Base-by-base conservation (phyloP, 495 filamentous ascomycete genomes). In the Elaphomyces granulatus region DNA sequence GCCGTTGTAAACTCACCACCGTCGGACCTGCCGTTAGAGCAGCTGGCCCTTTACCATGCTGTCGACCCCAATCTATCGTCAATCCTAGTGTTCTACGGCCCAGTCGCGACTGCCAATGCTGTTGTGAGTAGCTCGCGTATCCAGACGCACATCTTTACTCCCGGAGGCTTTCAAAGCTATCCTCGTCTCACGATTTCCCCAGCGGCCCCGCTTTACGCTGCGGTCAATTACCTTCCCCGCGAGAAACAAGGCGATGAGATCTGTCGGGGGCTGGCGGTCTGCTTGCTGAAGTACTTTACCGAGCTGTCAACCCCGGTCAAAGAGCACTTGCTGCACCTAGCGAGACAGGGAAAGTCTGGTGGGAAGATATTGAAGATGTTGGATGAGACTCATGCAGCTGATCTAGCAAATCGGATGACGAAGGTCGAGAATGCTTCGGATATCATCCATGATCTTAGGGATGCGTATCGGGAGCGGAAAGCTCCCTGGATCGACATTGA, bases 211-310 rank as follows among this genome's bases (percentile, higher is more conserved):
- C 76, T 92, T 44, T 98, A 95, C 56, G 75, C 77, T 42, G 87
- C 86, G 20, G 87, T 98, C 53, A 79, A 81, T 53, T 76, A 92
- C 53, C 71, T 99, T n/a, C 83, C 92, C 16, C 77, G 82, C 41
- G 87, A 93, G 50, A 83, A 83, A 57, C 90, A 96, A 66, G 88
- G 87, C 31, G 84, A 94, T 55, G 87, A 93, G 53, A 63, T 94
- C 23, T 84, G 75, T 57, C 78, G 90, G 14, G 90, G 81, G 1
- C 67, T 99, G 32, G 90, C 90, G 26, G 87, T 96, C 55, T 81
- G 83, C 36, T 67, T 96, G 53, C 70, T 83, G 54, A 96, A 88
- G 54, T 99, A 95, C 62, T 96, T 94, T 48, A 70, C 72, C 21
- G 87, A 94, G 55, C 62, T 96, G 35, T 80, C 87, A 12, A 77